Base-by-base conservation (phyloP, 2,329 filamentous ascomycete genomes). In the Ophiostoma montium region DNA sequence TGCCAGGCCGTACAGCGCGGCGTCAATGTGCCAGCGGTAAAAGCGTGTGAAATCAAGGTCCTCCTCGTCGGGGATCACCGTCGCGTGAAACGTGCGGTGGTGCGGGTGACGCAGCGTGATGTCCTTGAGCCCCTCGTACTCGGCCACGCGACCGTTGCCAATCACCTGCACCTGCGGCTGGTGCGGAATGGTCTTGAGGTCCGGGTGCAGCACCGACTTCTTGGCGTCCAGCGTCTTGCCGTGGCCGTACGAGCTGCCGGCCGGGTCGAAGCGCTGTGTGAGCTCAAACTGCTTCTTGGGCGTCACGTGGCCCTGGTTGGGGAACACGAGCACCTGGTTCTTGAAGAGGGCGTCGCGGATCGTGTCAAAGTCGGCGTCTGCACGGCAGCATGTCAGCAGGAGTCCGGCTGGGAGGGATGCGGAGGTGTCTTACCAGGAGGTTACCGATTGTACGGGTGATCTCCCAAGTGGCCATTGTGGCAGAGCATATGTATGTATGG, bases 141-240 rank as follows among this genome's bases (percentile, higher is more conserved):
- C 72, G 1, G 72, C 61, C 1, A 89, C 72, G 43, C 75, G 72
- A 5, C 85, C 84, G 58, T 89, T 86, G 36, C 84, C 84, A 53
- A 89, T 88, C 49, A 88, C 79, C 59, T 89, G 84, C 1, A 86
- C 81, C 54, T 89, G 83, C 0, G 84, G 82, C 61, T 89, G 84
- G 57, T 86, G 80, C 0, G 84, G 84, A 38, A 89, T 77, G 0
- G 84, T 88, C 67, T 88, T 87, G 16, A 89, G 70, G 57, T 89
- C 85, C 0, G 84, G 84, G 59, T 88, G 83, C 16, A 89, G 71
- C 57, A 89, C 78, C 49, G 70, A 75, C 46, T 71, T 74, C 61
- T 73, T 72, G 42, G 55, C 55, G 57, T 86, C 82, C 44, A 86
- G 68, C 0, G 82, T 84, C 64, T 83, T 85, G 59, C 83, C 84